Conservation (phyloP, 345 rosid genomes). For the Salix exigua region DNA sequence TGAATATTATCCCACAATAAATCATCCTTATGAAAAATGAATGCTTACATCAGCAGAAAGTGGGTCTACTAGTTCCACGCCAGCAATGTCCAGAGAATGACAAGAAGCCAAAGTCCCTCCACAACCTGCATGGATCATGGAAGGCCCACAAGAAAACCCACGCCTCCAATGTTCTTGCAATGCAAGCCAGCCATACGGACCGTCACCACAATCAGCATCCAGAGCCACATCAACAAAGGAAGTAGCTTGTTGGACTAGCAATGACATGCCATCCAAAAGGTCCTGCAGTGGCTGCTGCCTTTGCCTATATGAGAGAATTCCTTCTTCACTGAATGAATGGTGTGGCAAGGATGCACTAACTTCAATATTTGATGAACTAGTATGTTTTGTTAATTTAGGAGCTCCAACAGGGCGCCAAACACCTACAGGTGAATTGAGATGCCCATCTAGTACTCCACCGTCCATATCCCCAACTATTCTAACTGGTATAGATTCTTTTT, state of each 20-base stretch:
- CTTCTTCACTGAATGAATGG: conserved; percentile 72
- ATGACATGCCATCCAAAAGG: conserved; percentile 80
- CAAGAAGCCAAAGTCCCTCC: conserved; percentile 95
- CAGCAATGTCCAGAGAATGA: conserved; percentile 92
- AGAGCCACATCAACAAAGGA: conserved; percentile 89
- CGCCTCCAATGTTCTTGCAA: conserved; percentile 95
- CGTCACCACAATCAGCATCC: conserved; percentile 91
- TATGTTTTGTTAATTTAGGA: conserved; percentile 73
- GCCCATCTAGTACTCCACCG: conserved; percentile 74
- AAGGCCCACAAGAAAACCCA: conserved; percentile 92
- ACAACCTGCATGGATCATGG: conserved; percentile 95
- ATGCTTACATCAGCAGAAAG: conserved; percentile 86
- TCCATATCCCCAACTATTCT: conserved; percentile 93
- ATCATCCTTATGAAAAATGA: conserved; percentile 11
- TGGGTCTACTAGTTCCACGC: conserved; percentile 89
- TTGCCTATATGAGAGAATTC: conserved; percentile 73
- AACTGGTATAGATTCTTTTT: conserved; percentile 82
- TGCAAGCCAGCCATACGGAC: conserved; percentile 98
- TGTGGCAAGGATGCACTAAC: conserved; percentile 62
- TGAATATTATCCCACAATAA: conserved; percentile 9
- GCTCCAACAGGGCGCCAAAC: conserved; percentile 95
- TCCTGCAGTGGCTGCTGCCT: conserved; percentile 92
- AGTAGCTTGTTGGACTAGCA: conserved; percentile 96
- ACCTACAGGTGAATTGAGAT: conserved; percentile 77
- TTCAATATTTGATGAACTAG: conserved; percentile 64